Conservation (phyloP, 495 filamentous ascomycete species). For the Sabuloglossum arenarium region DNA sequence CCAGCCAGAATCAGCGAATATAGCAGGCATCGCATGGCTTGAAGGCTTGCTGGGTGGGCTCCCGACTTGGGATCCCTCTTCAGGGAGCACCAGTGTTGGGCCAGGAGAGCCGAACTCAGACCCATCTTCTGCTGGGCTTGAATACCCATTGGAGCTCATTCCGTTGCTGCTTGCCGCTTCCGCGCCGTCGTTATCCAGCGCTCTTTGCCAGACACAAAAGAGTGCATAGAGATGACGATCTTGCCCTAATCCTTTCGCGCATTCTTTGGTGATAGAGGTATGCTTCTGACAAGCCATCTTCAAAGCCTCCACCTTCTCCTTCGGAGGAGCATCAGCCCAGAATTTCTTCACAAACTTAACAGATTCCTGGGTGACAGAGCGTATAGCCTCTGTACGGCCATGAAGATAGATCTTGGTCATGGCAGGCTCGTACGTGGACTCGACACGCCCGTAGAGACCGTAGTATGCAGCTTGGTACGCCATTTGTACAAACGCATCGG, state of each 20-base stretch:
- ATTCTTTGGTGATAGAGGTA: slow-evolving; percentile 58
- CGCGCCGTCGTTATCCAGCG: slow-evolving; percentile 49
- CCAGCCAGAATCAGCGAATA: slow-evolving; percentile 83
- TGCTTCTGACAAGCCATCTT: slow-evolving; percentile 69
- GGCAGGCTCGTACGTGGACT: slow-evolving; percentile 91
- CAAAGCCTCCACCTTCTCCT: slow-evolving; percentile 66
- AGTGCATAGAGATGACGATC: slow-evolving; percentile 88
- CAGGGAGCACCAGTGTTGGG: slow-evolving; percentile 7
- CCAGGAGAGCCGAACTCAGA: slow-evolving; percentile 32
- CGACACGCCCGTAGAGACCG: slow-evolving; percentile 80
- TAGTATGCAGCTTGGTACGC: slow-evolving; percentile 98
- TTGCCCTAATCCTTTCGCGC: slow-evolving; percentile 80
- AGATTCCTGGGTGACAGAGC: slow-evolving; percentile 61
- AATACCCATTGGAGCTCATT: slow-evolving; percentile 34
- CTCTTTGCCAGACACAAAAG: slow-evolving; percentile 87
- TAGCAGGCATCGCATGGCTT: slow-evolving; percentile 36
- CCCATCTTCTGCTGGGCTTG: slow-evolving; percentile 27
- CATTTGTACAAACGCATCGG: slow-evolving; percentile 97
- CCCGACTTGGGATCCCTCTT: neutral
- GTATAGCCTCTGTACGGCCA: slow-evolving; percentile 83
- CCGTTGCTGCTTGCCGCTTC: slow-evolving; percentile 20
- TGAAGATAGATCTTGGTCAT: slow-evolving; percentile 94
- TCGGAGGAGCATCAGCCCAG: slow-evolving; percentile 74
- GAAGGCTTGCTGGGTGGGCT: slow-evolving; percentile 17
- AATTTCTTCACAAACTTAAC: slow-evolving; percentile 81